Base-by-base conservation (phyloP, 2,329 filamentous ascomycete species). In the Mariannaea elegans region DNA sequence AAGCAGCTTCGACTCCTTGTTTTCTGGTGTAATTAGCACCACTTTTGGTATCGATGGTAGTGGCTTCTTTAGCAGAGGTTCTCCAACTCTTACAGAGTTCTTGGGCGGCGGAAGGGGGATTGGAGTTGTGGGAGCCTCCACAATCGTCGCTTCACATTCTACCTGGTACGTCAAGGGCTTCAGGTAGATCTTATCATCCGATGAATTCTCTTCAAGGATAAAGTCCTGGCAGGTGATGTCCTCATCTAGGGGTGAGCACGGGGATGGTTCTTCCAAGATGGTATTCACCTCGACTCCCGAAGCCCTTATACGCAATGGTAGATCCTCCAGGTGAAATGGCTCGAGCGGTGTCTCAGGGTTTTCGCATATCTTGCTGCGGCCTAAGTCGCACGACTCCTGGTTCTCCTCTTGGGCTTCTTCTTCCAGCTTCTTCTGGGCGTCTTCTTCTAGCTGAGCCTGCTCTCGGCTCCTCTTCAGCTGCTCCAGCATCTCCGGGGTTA, bases 401-500 rank as follows among this genome's bases (percentile, higher is more conserved):
- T 61, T 36, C 49, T 56, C 63, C 19, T 29, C 16, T 39, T 64
- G 67, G 19, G 60, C 24, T 27, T 27, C 24, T 27, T 27, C 9
- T 6, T 27, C 24, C 24, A 6, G 24, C 24, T 27, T 27, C 4
- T 50, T 42, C 8, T 48, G 62, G 2, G 61, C 62, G 16, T 65
- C 62, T n/a, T 67, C 64, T 32, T 71, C 62, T 29, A 66, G 62
- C 7, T 63, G 60, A 2, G 65, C 67, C 38, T 70, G 64, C 54
- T 75, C 71, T 24, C 73, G 68, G 19, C 64, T 78, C 68, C 72
- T 75, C 47, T 76, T 80, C 19, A 81, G 77, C 48, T 78, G 76
- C 64, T 84, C 79, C 21, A 87, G 74, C 34, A 81, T 80, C 31
- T 80, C 78, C 16, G 84, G 81, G 10, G 84, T 83, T 12, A 87